A percentile compares a stretch with the other conserved stretches of the same genome.
Conservation (phyloP, 2,329 filamentous ascomycete genomes). For the Myotisia sp. region DNA sequence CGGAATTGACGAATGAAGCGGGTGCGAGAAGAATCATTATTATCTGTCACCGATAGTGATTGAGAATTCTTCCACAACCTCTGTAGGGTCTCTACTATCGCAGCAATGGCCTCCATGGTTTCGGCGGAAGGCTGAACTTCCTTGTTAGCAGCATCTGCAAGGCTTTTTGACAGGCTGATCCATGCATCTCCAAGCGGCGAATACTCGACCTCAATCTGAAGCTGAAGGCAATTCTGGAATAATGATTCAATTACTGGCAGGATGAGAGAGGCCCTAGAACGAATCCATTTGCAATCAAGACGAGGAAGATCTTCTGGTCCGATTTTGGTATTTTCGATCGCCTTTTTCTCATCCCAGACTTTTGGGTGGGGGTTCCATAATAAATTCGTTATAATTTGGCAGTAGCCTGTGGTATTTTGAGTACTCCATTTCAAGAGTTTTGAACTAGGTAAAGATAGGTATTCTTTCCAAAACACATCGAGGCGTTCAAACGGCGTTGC, state of each 20-base stretch:
- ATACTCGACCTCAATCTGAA: slow-evolving; percentile 21
- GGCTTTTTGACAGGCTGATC: slow-evolving; percentile 43
- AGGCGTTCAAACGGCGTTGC: slow-evolving; percentile 49
- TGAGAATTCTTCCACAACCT: slow-evolving; percentile 54
- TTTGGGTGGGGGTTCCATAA: slow-evolving; percentile 38
- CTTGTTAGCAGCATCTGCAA: slow-evolving; percentile 55
- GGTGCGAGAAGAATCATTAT: slow-evolving; percentile 17
- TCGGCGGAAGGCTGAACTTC: slow-evolving; percentile 83
- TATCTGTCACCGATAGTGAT: slow-evolving; percentile 25
- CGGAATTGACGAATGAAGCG: slow-evolving; percentile 36
- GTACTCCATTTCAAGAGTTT: slow-evolving; percentile 38
- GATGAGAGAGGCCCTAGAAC: slow-evolving; percentile 53
- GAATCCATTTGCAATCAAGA: slow-evolving; percentile 75
- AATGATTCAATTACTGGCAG: slow-evolving; percentile 47
- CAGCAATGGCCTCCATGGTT: slow-evolving; percentile 63
- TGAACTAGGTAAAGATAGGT: slow-evolving; percentile 50
- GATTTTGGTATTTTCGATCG: slow-evolving; percentile 44
- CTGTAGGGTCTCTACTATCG: slow-evolving; percentile 54
- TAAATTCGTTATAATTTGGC: slow-evolving; percentile 58
- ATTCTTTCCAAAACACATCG: slow-evolving; percentile 65
- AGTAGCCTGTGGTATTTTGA: slow-evolving; percentile 46
- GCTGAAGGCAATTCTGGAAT: no score
- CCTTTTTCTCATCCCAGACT: slow-evolving; percentile 61
- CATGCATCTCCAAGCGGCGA: slow-evolving; percentile 44
- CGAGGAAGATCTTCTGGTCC: slow-evolving; percentile 64